Evolutionary conservation across 257 asterid species (phyloP), one percentile per base, ranked within the genome.

Genomic region (Thymus mandschuricus): DNA sequence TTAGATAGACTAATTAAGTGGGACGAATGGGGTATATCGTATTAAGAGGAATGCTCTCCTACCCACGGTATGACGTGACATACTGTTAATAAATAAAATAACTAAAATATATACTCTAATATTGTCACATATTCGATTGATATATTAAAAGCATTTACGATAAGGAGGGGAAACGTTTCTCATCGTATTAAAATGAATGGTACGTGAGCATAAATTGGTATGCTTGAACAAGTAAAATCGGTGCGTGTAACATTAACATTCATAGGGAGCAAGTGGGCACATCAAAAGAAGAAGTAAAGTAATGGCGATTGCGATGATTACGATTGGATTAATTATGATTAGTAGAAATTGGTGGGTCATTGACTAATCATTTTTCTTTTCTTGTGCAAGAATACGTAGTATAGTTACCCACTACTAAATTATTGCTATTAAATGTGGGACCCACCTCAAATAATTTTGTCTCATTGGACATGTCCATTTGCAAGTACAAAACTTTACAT

Each of bases 361-460:
- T 75, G 74, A 80, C 81, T 70, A 70, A 49, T 62, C 54, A 41
- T 38, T 45, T 51, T 57, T 49, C 21, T 21, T 21, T 21, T 49
- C 15, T 54, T 57, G 59, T n/a, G 56, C 38, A 56, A 27, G 59
- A 59, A 65, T 15, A 15, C 31, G 40, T 35, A 5, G 58, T 59
- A 66, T 49, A 54, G 62, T 46, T 21, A 63, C 10, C 59, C 5
- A 48, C 72, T 51, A 9, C 57, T n/a, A 72, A 64, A 64, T 72
- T 50, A 74, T 69, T 79, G 54, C 45, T 21, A 46, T 27, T 34
- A 62, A 54, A 21, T 21, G 45, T 44, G 70, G 78, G 7, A 31
- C 77, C 78, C 78, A 61, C 70, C 34, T 13, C 21, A 34, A 57
- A 75, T 70, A 65, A 66, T 70, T 74, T 52, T 66, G 68, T 64